A percentile compares a stretch with the other conserved stretches of the same genome.
Conservation (phyloP, 2,329 filamentous ascomycete species). For the Diaporthe destruens region DNA sequence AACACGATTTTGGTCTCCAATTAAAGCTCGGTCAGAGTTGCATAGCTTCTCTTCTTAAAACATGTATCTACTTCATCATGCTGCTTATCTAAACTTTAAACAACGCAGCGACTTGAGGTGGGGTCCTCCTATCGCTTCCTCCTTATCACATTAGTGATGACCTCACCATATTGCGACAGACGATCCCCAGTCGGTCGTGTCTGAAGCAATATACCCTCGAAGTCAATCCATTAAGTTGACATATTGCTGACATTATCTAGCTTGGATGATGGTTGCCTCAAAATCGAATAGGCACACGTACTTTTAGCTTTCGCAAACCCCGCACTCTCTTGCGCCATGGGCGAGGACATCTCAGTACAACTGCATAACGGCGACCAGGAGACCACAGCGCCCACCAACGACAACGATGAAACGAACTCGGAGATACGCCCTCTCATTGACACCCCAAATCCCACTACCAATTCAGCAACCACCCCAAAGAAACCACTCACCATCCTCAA, state of each 20-base stretch:
- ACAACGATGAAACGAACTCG: not conserved
- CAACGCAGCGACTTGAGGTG: not conserved
- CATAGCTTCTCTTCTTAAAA: not conserved
- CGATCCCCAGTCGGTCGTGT: too few species aligned
- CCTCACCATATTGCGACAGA: constrained; percentile 2
- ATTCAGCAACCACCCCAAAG: not conserved
- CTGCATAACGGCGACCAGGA: not conserved
- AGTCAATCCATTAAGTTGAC: too few species aligned
- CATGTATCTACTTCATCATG: not conserved
- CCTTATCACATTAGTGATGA: constrained; percentile 22
- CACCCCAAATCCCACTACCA: fast-evolving
- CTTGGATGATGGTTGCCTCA: too few species aligned
- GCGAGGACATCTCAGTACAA: not conserved
- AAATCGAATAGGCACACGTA: not conserved
- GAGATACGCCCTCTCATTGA: not conserved
- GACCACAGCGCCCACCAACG: not conserved
- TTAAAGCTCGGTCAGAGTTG: not conserved
- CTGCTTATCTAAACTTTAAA: not conserved
- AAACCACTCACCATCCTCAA: constrained; percentile 45
- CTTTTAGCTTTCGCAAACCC: not conserved
- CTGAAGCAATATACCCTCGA: too few species aligned
- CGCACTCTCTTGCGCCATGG: constrained; percentile 5
- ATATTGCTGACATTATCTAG: too few species aligned
- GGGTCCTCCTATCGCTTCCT: constrained; percentile 12
- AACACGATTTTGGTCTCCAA: not conserved